Conservation (phyloP, 345 rosid species). For the Kernera saxatilis region DNA sequence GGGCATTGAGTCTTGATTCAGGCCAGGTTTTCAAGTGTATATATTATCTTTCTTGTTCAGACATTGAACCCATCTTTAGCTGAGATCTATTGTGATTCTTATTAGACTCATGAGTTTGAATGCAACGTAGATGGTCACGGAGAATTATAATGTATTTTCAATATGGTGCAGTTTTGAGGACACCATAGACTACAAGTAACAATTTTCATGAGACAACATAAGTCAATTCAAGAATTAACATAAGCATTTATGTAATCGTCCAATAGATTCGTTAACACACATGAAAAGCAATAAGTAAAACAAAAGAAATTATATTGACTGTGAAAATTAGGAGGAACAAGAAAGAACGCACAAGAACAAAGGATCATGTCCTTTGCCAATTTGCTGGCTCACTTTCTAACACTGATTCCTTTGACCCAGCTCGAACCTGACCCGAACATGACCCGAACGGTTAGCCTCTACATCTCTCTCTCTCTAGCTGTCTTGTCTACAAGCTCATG, state of each 20-base stretch:
- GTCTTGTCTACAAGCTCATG: slow-evolving; percentile 65
- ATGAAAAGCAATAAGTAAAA: neutral
- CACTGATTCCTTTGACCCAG: neutral
- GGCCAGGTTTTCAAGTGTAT: slow-evolving; percentile 20
- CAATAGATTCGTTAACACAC: neutral
- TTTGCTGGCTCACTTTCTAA: neutral
- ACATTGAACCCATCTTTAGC: neutral
- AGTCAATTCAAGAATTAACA: too few species aligned
- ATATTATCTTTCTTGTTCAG: neutral
- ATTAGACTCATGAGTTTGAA: too few species aligned
- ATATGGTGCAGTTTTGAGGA: too few species aligned
- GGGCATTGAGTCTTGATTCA: neutral
- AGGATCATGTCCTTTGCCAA: too few species aligned
- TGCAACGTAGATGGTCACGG: too few species aligned
- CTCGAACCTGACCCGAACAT: too few species aligned
- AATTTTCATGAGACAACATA: too few species aligned
- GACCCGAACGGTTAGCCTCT: neutral
- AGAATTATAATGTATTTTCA: too few species aligned
- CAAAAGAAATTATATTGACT: neutral
- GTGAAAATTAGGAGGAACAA: neutral
- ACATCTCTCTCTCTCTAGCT: neutral
- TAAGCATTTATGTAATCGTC: neutral
- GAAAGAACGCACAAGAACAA: neutral
- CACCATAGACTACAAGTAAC: too few species aligned
- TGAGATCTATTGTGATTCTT: neutral